Conservation (phyloP, 768 basidiomycete genomes). For the Chlorophyllum brunneum region DNA sequence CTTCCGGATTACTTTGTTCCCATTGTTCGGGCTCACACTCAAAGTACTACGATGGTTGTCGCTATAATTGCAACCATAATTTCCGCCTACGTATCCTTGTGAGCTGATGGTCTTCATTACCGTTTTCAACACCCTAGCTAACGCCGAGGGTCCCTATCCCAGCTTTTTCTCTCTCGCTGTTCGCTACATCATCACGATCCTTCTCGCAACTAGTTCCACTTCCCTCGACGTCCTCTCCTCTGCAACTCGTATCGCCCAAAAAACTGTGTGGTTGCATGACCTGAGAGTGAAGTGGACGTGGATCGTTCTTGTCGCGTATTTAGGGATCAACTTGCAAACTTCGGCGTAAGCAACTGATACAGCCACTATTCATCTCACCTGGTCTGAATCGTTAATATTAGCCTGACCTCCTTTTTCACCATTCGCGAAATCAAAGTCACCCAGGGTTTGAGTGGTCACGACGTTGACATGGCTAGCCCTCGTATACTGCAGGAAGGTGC, state of each 20-base stretch:
- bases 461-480: neutral
- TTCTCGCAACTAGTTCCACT: neutral
- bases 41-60: conserved; percentile 4
- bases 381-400: neutral
- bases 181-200: conserved; percentile 1
- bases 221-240: neutral
- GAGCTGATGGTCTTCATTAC: neutral
- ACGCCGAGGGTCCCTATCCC: neutral
- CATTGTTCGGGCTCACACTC: neutral
- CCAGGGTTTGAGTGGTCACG: neutral
- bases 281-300: conserved; percentile 1
- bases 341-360: neutral
- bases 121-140: neutral
- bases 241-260: neutral
- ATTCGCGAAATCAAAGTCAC: neutral
- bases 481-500: neutral
- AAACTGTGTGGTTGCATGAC: neutral
- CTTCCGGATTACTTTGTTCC: neutral
- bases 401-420: neutral
- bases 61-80: neutral
- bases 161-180: conserved; percentile 2
- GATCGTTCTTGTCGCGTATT: neutral
- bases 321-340: neutral
- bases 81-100: neutral
- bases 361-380: too few species aligned